These are phyloP conservation scores for Aspergillus sp. DNA, from an alignment of 2,329 filamentous ascomycete species.

Conservation along the genomic window DNA sequence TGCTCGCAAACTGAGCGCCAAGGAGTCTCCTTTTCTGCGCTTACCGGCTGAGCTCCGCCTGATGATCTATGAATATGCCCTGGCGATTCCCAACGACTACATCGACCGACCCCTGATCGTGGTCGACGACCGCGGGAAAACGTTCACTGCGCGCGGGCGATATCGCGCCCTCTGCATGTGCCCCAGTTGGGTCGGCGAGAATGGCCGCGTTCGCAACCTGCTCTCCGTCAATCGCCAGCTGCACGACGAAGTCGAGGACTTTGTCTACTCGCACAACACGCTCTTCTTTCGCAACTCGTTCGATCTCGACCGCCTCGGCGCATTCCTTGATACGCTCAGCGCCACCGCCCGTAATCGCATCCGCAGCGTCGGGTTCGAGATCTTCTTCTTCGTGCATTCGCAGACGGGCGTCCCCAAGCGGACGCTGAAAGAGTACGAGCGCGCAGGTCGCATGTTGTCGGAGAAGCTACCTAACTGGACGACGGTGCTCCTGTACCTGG, in stretches of 20 bases:
- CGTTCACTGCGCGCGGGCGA: conserved; percentile 31
- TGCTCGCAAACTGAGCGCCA: background rate
- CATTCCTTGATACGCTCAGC: conserved; percentile 35
- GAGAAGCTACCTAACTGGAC: conserved; percentile 28
- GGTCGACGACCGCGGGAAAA: conserved; percentile 31
- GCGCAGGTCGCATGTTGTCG: conserved; percentile 23
- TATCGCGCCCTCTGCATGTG: conserved; percentile 34
- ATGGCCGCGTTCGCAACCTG: conserved; percentile 31
- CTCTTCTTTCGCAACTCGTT: conserved; percentile 38
- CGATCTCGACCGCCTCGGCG: conserved; percentile 28
- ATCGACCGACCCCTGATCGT: conserved; percentile 34
- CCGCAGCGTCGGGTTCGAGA: conserved; percentile 37
- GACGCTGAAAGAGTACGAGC: conserved; percentile 30
- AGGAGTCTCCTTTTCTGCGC: conserved; percentile 21
- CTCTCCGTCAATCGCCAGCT: conserved; percentile 35
- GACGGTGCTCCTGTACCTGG: conserved; percentile 32
- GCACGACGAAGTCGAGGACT: conserved; percentile 36
- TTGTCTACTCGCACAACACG: conserved; percentile 34
- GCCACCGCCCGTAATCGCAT: conserved; percentile 30
- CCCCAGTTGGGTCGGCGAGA: conserved; percentile 34
- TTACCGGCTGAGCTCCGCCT: conserved; percentile 34
- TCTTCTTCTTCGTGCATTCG: conserved; percentile 38
- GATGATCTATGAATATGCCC: conserved; percentile 35
- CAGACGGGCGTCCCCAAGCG: conserved; percentile 35
- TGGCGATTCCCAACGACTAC: conserved; percentile 32